phyloP scores from a whole-genome alignment of 495 filamentous ascomycete genomes.

The Hyaloscypha finlandica region DNA sequence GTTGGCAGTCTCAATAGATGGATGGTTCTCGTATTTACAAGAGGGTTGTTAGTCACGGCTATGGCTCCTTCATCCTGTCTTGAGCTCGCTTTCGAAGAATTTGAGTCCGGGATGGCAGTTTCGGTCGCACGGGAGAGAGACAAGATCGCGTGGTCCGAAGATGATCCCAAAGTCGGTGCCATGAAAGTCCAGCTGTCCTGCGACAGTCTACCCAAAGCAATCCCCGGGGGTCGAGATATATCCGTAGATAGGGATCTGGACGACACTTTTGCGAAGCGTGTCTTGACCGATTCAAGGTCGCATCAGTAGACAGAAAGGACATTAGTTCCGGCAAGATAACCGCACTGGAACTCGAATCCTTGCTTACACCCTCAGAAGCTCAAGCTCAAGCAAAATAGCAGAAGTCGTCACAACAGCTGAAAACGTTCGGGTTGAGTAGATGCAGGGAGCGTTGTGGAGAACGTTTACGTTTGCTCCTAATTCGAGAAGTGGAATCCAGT shows the following conservation, averaged over 20 bases:
- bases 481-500: slow-evolving; percentile 6
- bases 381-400: not conserved
- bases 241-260: not conserved
- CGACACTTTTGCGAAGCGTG: not conserved
- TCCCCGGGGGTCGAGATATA: slow-evolving; percentile 7
- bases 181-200: slow-evolving; percentile 6
- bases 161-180: not conserved
- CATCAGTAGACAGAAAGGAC: slow-evolving; percentile 40
- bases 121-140: slow-evolving; percentile 9
- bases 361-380: slow-evolving; percentile 9
- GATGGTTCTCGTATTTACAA: slow-evolving; percentile 9
- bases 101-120: slow-evolving; percentile 4
- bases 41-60: not conserved
- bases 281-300: not conserved
- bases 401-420: slow-evolving; percentile 25
- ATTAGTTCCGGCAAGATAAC: no score
- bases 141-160: slow-evolving; percentile 3
- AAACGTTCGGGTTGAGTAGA: slow-evolving; percentile 43
- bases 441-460: slow-evolving; percentile 50
- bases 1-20: slow-evolving; percentile 1
- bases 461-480: slow-evolving; percentile 34
- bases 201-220: slow-evolving; percentile 7
- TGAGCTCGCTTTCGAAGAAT: not conserved
- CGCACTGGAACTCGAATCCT: no score
- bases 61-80: not conserved